Percentiles rank a stretch among this genome's conserved stretches.
phyloP scores from a whole-genome alignment of 495 filamentous ascomycete species.

The Penicillium longicatenatum region DNA sequence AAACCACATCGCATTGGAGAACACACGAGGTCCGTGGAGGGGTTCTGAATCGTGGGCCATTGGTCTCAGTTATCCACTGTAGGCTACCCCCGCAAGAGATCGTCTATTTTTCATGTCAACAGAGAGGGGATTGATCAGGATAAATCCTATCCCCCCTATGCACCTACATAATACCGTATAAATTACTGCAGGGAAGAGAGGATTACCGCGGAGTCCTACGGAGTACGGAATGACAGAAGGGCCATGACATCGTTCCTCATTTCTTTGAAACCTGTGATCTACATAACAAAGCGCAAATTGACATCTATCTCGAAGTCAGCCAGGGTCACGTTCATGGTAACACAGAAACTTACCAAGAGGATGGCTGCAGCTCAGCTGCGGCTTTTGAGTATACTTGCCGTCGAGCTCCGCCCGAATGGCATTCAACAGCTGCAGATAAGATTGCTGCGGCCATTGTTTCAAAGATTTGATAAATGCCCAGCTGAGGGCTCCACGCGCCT shows the following conservation, averaged over 20 bases:
- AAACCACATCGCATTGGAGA: constrained; percentile 22
- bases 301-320: constrained; percentile 35
- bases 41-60: constrained; percentile 8
- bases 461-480: constrained; percentile 94
- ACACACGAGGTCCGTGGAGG: constrained; percentile 18
- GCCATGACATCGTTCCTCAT: constrained; percentile 12
- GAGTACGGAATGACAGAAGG: neutral
- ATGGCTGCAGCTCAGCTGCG: constrained; percentile 95
- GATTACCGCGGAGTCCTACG: neutral
- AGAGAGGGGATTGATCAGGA: neutral
- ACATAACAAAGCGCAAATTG: constrained; percentile 50
- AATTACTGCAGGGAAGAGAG: too few relatives aligned
- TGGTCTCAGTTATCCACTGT: constrained; percentile 2
- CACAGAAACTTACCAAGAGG: constrained; percentile 72
- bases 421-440: constrained; percentile 92
- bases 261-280: constrained; percentile 8
- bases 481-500: constrained; percentile 95
- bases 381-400: constrained; percentile 92
- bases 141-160: neutral
- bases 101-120: neutral
- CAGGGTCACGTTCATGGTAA: neutral
- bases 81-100: constrained; percentile 13
- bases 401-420: constrained; percentile 90
- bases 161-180: too few relatives aligned
- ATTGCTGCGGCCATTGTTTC: constrained; percentile 94